phyloP scores from a whole-genome alignment of 2,329 filamentous ascomycete species.

The Alternaria brassicae region DNA sequence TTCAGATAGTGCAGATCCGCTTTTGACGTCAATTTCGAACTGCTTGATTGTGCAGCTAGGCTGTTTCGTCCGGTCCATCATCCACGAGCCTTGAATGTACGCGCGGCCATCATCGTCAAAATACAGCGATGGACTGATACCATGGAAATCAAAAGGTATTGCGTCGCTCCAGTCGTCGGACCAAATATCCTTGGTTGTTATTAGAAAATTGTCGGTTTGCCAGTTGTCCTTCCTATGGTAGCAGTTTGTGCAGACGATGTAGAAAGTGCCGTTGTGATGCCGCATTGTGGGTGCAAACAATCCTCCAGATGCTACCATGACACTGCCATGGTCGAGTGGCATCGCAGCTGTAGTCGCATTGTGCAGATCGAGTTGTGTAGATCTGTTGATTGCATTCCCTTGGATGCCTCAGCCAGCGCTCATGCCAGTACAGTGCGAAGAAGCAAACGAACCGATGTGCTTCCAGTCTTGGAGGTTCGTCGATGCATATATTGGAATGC shows the following conservation, averaged over 20 bases:
- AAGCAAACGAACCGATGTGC: constrained; percentile 24
- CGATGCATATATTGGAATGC: constrained; percentile 59
- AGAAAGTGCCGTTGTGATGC: constrained; percentile 15
- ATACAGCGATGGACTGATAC: constrained; percentile 6
- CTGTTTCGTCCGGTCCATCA: neutral
- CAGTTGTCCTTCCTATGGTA: constrained; percentile 13
- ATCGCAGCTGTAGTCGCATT: neutral
- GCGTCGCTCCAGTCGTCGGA: constrained; percentile 6
- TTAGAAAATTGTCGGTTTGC: neutral
- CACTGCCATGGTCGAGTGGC: neutral
- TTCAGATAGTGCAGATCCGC: neutral
- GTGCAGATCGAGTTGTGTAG: neutral
- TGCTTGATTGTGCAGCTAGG: constrained; percentile 7
- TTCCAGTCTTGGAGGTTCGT: constrained; percentile 60
- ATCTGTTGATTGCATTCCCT: neutral
- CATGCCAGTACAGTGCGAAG: neutral
- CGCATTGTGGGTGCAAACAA: constrained; percentile 7
- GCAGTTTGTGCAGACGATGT: constrained; percentile 6
- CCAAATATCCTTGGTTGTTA: constrained; percentile 7
- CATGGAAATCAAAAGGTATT: neutral
- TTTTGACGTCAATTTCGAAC: constrained; percentile 4
- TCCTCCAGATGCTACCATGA: neutral
- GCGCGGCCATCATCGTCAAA: constrained; percentile 52
- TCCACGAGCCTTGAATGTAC: constrained; percentile 53
- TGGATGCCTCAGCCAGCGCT: neutral